Conservation (phyloP, 495 filamentous ascomycete genomes). For the Parmelia sp. region DNA sequence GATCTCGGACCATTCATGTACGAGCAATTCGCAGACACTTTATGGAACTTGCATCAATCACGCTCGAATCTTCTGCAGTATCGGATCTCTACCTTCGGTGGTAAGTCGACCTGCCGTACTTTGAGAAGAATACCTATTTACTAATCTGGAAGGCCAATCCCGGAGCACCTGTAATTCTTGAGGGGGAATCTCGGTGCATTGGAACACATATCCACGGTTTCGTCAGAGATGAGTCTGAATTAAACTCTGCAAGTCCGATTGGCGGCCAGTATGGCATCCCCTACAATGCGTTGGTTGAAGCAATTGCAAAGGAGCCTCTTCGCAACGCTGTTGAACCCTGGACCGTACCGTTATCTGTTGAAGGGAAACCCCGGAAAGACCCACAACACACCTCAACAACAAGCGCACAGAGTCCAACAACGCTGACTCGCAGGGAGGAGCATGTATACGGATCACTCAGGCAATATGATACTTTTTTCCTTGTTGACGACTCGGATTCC, state of each 20-base stretch:
- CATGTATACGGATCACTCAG: background rate
- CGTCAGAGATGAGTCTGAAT: background rate
- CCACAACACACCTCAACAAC: too few species aligned
- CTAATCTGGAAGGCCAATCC: background rate
- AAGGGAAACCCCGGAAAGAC: too few species aligned
- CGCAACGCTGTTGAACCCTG: background rate
- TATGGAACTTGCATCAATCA: background rate
- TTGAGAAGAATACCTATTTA: background rate
- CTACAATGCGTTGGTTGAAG: background rate
- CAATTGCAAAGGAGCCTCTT: background rate
- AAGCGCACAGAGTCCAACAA: too few species aligned
- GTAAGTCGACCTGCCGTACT: background rate
- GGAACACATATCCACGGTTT: background rate
- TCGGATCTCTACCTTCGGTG: background rate
- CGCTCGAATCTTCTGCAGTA: background rate
- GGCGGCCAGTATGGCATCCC: background rate
- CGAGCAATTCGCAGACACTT: background rate
- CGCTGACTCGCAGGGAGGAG: background rate
- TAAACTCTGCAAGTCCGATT: background rate
- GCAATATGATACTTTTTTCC: constrained; percentile 79
- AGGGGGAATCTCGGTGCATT: background rate
- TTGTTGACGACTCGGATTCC: constrained; percentile 83
- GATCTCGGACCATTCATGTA: background rate
- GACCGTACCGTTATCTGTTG: background rate
- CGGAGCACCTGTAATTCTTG: background rate